Evolutionary conservation across 441 rosid genomes (phyloP).

Genomic region (Pelargonium cotyledonis): DNA sequence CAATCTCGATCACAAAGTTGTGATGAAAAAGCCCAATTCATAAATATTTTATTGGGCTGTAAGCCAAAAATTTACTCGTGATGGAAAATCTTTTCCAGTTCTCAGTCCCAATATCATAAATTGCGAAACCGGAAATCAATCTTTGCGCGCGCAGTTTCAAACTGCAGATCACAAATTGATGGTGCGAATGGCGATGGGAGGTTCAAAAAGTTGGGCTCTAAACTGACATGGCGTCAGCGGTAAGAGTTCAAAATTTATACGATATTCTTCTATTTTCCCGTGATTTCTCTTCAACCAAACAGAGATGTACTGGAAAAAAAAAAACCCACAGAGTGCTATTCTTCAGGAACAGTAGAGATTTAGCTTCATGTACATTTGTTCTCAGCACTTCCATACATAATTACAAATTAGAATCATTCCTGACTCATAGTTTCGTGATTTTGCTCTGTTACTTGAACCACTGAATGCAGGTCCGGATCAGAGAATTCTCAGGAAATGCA

Average conservation of each 20-base stretch:
- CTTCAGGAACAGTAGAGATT: neutral
- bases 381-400: neutral
- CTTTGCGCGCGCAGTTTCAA: neutral
- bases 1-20: too few species aligned
- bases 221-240: neutral
- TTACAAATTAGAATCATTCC: neutral
- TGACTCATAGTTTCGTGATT: neutral
- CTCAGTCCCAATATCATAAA: neutral
- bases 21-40: too few species aligned
- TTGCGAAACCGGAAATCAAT: neutral
- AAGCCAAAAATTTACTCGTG: neutral
- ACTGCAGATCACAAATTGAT: neutral
- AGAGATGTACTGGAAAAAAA: neutral
- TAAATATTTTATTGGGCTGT: neutral
- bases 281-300: slow-evolving; percentile 6
- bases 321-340: neutral
- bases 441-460: neutral
- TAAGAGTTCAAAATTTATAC: neutral
- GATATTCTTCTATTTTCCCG: neutral
- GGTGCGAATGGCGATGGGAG: neutral
- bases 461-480: neutral
- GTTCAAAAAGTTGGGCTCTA: neutral
- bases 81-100: too few species aligned
- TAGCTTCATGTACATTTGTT: neutral
- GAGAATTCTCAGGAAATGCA: neutral